phyloP scores from a whole-genome alignment of 1,139 yeast species.

The Debaryomyces sp. region DNA sequence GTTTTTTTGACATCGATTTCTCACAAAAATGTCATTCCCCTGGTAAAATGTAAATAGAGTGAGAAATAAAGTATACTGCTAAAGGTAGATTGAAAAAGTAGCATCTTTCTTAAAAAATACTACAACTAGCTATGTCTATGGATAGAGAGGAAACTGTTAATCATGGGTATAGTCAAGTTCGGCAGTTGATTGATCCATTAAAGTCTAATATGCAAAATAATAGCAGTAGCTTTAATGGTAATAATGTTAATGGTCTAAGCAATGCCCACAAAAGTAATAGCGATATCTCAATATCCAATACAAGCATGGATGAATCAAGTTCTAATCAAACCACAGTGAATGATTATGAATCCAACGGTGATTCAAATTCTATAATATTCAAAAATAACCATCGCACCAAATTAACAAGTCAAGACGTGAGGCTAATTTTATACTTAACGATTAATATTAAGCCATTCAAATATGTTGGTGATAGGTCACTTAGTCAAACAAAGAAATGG shows the following conservation, averaged over 20 bases:
- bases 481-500: constrained; percentile 42
- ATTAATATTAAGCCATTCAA: constrained; percentile 39
- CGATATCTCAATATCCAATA: constrained; percentile 4
- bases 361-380: constrained; percentile 8
- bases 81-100: neutral
- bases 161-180: constrained; percentile 1
- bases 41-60: constrained; percentile 1
- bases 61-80: neutral
- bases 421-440: constrained; percentile 33
- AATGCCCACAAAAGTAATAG: constrained; percentile 4
- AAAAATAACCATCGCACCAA: constrained; percentile 25
- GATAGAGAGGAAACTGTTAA: neutral
- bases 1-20: neutral
- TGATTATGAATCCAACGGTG: constrained; percentile 7
- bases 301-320: constrained; percentile 8
- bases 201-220: constrained; percentile 3
- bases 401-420: constrained; percentile 31
- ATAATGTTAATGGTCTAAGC: constrained; percentile 5
- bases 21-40: constrained; percentile 2
- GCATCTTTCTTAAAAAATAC: neutral
- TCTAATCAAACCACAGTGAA: constrained; percentile 6
- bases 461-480: constrained; percentile 37
- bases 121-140: neutral
- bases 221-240: neutral
- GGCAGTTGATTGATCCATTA: constrained; percentile 2